phyloP scores from a whole-genome alignment of 129 eudicot species.

The Lactuca sativa region DNA sequence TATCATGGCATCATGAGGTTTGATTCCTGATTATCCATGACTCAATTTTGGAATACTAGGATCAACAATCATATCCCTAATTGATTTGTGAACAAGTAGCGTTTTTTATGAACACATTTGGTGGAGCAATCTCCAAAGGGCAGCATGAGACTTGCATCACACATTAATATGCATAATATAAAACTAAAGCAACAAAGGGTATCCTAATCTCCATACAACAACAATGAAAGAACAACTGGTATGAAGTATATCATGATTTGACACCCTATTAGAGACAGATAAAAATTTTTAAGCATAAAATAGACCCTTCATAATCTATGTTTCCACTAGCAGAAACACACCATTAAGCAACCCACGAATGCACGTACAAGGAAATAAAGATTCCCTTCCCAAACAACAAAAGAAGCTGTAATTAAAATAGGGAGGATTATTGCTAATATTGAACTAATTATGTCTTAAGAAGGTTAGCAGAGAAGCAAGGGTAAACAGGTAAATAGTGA shows the following conservation, averaged over 20 bases:
- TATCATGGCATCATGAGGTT: too few relatives aligned
- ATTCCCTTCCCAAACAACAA: too few relatives aligned
- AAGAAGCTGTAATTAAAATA: neutral
- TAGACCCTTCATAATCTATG: constrained; percentile 10
- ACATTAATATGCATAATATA: constrained; percentile 4
- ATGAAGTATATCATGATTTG: neutral
- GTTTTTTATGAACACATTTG: too few relatives aligned
- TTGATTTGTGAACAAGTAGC: too few relatives aligned
- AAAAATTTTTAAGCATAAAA: neutral
- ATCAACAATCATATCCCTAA: too few relatives aligned
- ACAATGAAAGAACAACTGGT: constrained; percentile 6
- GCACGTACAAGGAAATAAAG: constrained; percentile 5
- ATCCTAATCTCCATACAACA: constrained; percentile 11
- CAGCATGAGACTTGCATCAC: constrained; percentile 16
- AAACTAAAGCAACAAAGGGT: constrained; percentile 19
- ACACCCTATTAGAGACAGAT: constrained; percentile 3
- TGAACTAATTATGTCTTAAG: constrained; percentile 42
- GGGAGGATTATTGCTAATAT: neutral
- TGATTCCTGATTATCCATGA: too few relatives aligned
- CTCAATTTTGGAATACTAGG: too few relatives aligned
- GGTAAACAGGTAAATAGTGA: too few relatives aligned
- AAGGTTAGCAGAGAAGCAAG: too few relatives aligned
- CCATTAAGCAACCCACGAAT: constrained; percentile 22
- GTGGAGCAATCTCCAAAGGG: constrained; percentile 20
- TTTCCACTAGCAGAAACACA: constrained; percentile 17